Evolutionary conservation across 345 rosid genomes (phyloP), one percentile per base, ranked within the genome.

Genomic region (Salix brachista): DNA sequence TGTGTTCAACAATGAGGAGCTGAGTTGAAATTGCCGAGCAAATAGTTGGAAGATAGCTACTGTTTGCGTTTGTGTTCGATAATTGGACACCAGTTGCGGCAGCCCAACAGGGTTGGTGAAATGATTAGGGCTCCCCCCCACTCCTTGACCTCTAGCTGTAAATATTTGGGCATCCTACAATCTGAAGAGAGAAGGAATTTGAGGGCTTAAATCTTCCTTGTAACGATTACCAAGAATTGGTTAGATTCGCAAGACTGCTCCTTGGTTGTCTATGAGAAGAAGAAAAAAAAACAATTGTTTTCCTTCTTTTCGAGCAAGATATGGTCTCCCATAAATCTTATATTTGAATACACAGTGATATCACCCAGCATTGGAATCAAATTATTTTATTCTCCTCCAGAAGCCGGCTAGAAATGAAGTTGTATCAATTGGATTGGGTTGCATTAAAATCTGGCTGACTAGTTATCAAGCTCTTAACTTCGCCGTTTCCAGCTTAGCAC

Each of bases 401-500:
- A 56, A 56, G 23, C 28, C 28, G 61, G 61, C 62, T 8, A 56
- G 13, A 56, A 56, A 56, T 56, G 62, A 8, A 25, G 11, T 58
- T 58, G 62, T 10, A 3, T 9, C 13, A 0, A 56, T n/a, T 56
- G 10, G 11, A 56, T 9, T 8, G 28, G 62, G 25, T n/a, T n/a
- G 0, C 62, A 56, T n/a, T 34, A 36, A 34, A 0, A 10, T 7
- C 69, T 25, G 25, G 23, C 13, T 32, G 74, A 28, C 42, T 10
- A 32, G 41, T 25, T 17, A 65, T 25, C 76, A 56, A 58, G n/a
- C 58, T 70, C 41, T 70, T 34, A 46, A 25, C 69, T 68, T 76
- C 52, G 1, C 37, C 25, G 4, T 56, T 71, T 64, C 70, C 77
- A 90, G 76, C 78, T 91, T 94, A 26, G 87, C 82, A 66, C 80